Base-by-base conservation (phyloP, 495 filamentous ascomycete species). In the Articulospora tetracladia region DNA sequence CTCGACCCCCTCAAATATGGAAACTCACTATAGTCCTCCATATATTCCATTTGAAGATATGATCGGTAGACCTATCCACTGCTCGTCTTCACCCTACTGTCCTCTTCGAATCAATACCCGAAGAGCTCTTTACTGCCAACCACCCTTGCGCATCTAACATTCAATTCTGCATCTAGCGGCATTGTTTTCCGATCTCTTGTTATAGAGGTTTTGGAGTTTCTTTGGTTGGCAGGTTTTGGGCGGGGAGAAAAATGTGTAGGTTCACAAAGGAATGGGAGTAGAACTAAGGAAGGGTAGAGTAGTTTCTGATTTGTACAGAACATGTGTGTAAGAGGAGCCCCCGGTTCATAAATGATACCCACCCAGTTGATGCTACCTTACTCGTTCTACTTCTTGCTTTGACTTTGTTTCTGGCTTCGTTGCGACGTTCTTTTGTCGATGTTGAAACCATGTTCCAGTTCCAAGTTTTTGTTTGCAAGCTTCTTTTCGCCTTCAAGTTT, bases 261-360 rank as follows among this genome's bases (percentile, higher is more conserved):
- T 26, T 19, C 41, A 23, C 19, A n/a, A 50, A 25, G 47, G 20
- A n/a, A 39, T n/a, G n/a, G n/a, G n/a, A n/a, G n/a, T n/a, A n/a
- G n/a, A 39, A 10, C 34, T 3, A n/a, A 27, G 47, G 4, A 26
- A 26, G 47, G 17, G n/a, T 6, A 22, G 25, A 26, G 23, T 12
- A 4, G 24, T 22, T 50, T 50, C 47, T 50, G 47, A 22, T 19
- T 50, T 24, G 47, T 50, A 50, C 47, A 24, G 25, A 25, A 25
- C 25, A 26, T 25, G 47, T 50, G 47, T 50, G 47, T 50, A 50
- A 25, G 47, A 50, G 23, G 47, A 50, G 25, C 47, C 17, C 3
- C n/a, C n/a, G 39, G 7, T 19, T 50, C 47, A n/a, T 24, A 50
- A 50, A 50, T 50, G 47, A 50, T 50, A 50, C 47, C 47, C 47